These are phyloP conservation scores for Mycena metata DNA, from an alignment of 768 basidiomycete genomes.

Conservation along the genomic window DNA sequence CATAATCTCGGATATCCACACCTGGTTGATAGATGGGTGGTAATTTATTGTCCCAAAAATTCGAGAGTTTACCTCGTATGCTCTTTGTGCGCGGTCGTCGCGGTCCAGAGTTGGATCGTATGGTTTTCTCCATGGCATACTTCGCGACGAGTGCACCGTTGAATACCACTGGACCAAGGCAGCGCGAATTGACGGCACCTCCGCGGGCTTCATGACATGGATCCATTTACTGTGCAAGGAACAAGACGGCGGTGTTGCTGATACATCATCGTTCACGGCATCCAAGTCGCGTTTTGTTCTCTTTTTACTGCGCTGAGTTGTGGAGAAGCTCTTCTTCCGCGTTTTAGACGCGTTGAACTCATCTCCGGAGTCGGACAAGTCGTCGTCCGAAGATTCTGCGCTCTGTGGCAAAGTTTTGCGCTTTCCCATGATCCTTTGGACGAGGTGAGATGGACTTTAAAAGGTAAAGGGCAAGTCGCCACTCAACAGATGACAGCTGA, in stretches of 20 bases:
- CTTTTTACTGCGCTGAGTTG: conserved; percentile 21
- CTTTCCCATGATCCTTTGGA: conserved; percentile 30
- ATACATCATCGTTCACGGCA: conserved; percentile 28
- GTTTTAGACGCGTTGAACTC: conserved; percentile 26
- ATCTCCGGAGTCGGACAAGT: conserved; percentile 31
- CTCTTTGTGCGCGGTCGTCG: conserved; percentile 83
- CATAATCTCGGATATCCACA: conserved; percentile 96
- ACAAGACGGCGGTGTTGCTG: conserved; percentile 26
- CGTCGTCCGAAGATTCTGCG: conserved; percentile 11
- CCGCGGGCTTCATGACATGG: conserved; percentile 62
- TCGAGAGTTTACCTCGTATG: conserved; percentile 79
- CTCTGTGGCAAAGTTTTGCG: conserved; percentile 20
- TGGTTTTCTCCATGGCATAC: conserved; percentile 94
- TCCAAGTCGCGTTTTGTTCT: conserved; percentile 28
- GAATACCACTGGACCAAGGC: conserved; percentile 81
- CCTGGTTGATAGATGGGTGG: conserved; percentile 55
- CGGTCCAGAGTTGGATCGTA: conserved; percentile 66
- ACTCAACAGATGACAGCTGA: conserved; percentile 19
- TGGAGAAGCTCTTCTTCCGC: conserved; percentile 15
- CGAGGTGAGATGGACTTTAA: conserved; percentile 1
- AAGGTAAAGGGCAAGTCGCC: conserved; percentile 2
- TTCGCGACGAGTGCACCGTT: conserved; percentile 71
- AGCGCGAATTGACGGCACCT: conserved; percentile 53
- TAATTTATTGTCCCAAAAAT: background rate
- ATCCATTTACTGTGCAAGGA: conserved; percentile 58